Conservation (phyloP, 2,329 filamentous ascomycete genomes). For the Shiraia bambusicola region DNA sequence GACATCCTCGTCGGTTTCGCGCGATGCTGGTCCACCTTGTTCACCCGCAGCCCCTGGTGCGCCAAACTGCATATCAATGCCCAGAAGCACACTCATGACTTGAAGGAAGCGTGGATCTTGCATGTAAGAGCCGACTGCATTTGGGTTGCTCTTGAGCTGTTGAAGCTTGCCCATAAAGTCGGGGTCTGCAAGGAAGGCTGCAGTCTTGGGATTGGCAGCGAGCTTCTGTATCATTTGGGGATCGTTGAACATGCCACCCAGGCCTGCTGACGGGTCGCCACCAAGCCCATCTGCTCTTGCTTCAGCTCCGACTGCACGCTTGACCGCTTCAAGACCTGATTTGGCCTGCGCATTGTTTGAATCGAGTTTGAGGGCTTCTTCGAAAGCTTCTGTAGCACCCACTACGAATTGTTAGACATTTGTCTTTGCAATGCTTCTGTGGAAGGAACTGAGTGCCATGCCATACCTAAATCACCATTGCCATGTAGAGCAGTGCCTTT, state of each 20-base stretch:
- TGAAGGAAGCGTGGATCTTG: constrained; percentile 89
- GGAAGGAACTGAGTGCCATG: not conserved
- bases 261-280: constrained; percentile 69
- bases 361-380: constrained; percentile 91
- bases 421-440: no score
- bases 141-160: constrained; percentile 76
- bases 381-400: constrained; percentile 84
- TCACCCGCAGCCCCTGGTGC: constrained; percentile 51
- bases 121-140: constrained; percentile 76
- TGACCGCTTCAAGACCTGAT: constrained; percentile 78
- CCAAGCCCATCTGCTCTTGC: constrained; percentile 61
- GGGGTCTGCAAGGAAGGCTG: constrained; percentile 73
- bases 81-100: constrained; percentile 90
- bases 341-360: constrained; percentile 90
- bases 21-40: constrained; percentile 38
- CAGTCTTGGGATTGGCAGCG: constrained; percentile 91
- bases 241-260: constrained; percentile 94
- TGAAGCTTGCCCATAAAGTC: constrained; percentile 90
- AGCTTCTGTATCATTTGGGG: constrained; percentile 88
- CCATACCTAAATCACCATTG: constrained; percentile 71
- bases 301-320: constrained; percentile 83
- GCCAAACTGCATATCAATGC: constrained; percentile 83
- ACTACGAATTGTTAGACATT: constrained; percentile 47
- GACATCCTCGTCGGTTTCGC: constrained; percentile 69
- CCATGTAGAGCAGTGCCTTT: constrained; percentile 92